phyloP scores from a whole-genome alignment of 345 rosid species.

The Psidium friedrichsthalianum region DNA sequence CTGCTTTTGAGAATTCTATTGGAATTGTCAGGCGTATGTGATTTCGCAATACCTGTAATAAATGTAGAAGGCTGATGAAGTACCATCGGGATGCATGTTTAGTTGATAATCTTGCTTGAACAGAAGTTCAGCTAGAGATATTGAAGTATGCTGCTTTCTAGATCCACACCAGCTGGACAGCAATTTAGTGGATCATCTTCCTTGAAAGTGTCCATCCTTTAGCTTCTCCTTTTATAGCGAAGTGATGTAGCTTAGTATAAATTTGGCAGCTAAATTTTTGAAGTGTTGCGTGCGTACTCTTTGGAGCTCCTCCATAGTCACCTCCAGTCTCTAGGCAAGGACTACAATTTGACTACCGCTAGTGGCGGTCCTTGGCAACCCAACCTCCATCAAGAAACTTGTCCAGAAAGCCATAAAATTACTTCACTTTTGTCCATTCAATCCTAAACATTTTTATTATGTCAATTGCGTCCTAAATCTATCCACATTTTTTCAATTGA shows the following conservation, averaged over 20 bases:
- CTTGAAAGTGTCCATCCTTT: neutral
- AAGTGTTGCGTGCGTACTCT: neutral
- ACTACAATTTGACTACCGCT: neutral
- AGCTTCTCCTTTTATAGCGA: neutral
- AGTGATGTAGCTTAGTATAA: neutral
- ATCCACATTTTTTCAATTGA: no score
- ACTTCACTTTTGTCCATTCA: no score
- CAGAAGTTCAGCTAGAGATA: neutral
- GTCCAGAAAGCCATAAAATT: no score
- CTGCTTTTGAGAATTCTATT: neutral
- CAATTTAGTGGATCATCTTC: neutral
- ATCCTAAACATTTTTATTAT: no score
- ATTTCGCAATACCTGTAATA: neutral
- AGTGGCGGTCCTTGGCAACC: accelerated
- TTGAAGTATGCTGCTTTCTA: neutral
- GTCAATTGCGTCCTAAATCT: no score
- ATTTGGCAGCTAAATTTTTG: neutral
- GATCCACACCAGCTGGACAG: neutral
- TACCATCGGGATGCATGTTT: neutral
- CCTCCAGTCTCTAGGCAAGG: neutral
- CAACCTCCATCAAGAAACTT: neutral
- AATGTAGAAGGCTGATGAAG: neutral
- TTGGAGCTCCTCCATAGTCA: neutral
- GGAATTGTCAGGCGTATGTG: neutral
- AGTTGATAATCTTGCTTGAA: neutral